Conservation (phyloP, 495 filamentous ascomycete species). For the Apiosordaria backusii region DNA sequence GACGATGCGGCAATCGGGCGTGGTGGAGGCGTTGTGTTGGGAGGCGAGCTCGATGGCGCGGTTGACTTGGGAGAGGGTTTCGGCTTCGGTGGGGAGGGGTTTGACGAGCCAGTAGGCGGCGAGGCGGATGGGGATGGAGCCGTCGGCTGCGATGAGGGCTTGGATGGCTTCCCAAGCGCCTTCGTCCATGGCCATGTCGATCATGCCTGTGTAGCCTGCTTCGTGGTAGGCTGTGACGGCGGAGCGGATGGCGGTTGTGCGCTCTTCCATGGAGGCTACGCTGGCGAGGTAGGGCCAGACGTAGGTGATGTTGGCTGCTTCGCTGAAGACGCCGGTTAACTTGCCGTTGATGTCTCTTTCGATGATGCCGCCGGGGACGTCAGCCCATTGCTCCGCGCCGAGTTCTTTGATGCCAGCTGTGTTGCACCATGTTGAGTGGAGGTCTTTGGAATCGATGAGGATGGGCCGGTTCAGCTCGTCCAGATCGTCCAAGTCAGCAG, state of each 20-base stretch:
- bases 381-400: slow-evolving; percentile 42
- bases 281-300: slow-evolving; percentile 58
- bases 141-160: slow-evolving; percentile 38
- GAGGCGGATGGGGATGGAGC: slow-evolving; percentile 52
- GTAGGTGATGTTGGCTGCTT: slow-evolving; percentile 54
- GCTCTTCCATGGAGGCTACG: slow-evolving; percentile 50
- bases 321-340: slow-evolving; percentile 54
- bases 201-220: slow-evolving; percentile 58
- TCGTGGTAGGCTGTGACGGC: slow-evolving; percentile 52
- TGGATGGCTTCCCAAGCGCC: slow-evolving; percentile 56
- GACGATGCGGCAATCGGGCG: slow-evolving; percentile 54
- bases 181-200: slow-evolving; percentile 72
- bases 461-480: slow-evolving; percentile 46
- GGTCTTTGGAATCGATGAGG: slow-evolving; percentile 58
- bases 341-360: slow-evolving; percentile 51
- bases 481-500: slow-evolving; percentile 74
- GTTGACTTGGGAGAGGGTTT: slow-evolving; percentile 53
- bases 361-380: slow-evolving; percentile 56
- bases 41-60: slow-evolving; percentile 53
- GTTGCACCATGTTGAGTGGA: slow-evolving; percentile 63
- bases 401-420: slow-evolving; percentile 53
- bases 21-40: slow-evolving; percentile 44
- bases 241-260: slow-evolving; percentile 46
- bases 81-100: slow-evolving; percentile 39
- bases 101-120: slow-evolving; percentile 62